Percentiles rank a stretch among this genome's conserved stretches.
phyloP scores from a whole-genome alignment of 192 early-diverging fungal species.

The Coemansia sp. region DNA sequence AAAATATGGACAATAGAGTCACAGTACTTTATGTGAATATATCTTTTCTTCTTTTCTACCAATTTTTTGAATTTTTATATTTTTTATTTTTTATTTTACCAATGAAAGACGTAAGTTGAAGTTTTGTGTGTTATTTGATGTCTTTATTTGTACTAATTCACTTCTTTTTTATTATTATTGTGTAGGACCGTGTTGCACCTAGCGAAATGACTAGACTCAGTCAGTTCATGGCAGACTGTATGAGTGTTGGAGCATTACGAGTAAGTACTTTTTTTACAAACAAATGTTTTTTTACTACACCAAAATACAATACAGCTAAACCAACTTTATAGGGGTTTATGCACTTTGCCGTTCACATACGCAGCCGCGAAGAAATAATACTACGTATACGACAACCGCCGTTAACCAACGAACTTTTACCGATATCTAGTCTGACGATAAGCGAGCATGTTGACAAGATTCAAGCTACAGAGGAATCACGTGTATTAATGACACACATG shows the following conservation, averaged over 20 bases:
- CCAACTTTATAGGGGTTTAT: conserved; percentile 60
- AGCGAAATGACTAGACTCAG: conserved; percentile 60
- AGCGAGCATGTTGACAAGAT: conserved; percentile 46
- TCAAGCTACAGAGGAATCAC: conserved; percentile 34
- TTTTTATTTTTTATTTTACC: neutral
- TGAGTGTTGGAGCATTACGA: conserved; percentile 67
- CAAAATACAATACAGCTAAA: neutral
- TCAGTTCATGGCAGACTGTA: conserved; percentile 66
- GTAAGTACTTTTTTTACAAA: conserved; percentile 32
- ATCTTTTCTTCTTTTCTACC: conserved; percentile 1
- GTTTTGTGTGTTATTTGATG: neutral
- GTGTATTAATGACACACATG: neutral
- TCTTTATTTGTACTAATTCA: too few relatives aligned
- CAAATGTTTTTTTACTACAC: neutral
- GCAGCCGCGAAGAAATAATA: conserved; percentile 71
- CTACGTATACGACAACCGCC: conserved; percentile 62
- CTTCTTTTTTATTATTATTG: neutral
- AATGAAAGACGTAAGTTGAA: neutral
- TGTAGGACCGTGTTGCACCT: conserved; percentile 53
- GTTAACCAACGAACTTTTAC: conserved; percentile 21
- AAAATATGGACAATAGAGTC: conserved; percentile 38
- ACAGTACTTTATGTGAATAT: conserved; percentile 6
- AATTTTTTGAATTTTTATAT: neutral
- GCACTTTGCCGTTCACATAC: conserved; percentile 67
- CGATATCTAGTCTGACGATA: conserved; percentile 55